Percentiles rank a stretch among this genome's conserved stretches.
Conservation (phyloP, 176 grass and related monocot species). For the Hordeum marinum region DNA sequence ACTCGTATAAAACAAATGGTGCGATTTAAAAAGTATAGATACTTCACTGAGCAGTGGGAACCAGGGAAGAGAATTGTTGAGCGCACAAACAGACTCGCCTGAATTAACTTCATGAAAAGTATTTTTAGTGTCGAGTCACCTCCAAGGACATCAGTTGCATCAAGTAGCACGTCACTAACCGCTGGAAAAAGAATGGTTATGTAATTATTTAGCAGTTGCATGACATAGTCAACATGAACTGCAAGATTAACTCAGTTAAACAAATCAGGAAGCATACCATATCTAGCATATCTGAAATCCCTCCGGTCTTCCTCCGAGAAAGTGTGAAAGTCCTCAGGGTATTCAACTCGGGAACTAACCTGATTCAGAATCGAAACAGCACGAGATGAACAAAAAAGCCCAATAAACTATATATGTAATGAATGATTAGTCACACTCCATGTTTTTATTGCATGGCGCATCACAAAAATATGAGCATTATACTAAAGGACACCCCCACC, state of each 20-base stretch:
- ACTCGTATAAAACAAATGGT: neutral
- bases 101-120: conserved; percentile 79
- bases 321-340: conserved; percentile 64
- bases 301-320: conserved; percentile 88
- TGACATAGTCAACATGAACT: conserved; percentile 17
- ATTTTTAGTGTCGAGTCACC: conserved; percentile 76
- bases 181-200: conserved; percentile 44
- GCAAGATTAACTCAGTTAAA: conserved; percentile 22
- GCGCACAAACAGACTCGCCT: conserved; percentile 45
- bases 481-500: neutral
- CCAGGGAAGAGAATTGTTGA: conserved; percentile 1
- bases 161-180: conserved; percentile 84
- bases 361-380: conserved; percentile 35
- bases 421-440: neutral
- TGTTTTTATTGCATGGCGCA: neutral
- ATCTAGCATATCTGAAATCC: conserved; percentile 96
- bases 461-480: neutral
- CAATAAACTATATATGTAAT: neutral
- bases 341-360: conserved; percentile 95
- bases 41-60: neutral
- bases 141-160: conserved; percentile 89
- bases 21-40: neutral
- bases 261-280: conserved; percentile 40
- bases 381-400: neutral
- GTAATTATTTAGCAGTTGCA: conserved; percentile 11